Evolutionary conservation across 1,284 basidiomycete species (phyloP), one percentile per base, ranked within the genome.

Genomic region (Ganoderma leucocontextum): DNA sequence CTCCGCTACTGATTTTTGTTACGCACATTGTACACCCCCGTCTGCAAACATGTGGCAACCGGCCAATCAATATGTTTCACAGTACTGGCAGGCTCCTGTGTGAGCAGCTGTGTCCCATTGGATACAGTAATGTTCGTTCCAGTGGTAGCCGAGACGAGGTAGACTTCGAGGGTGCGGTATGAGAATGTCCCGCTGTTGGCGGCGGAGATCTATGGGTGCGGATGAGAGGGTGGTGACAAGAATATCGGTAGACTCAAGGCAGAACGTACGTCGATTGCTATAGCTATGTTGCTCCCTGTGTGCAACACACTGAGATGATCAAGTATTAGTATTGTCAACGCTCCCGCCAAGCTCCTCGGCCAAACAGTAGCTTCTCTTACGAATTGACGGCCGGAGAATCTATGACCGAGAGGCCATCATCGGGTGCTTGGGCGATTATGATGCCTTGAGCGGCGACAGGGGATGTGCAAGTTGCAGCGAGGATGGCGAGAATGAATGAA

Each of bases 21-120:
- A 73, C 82, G 68, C 66, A 86, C 86, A 72, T 88, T 88, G 71
- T 88, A 88, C 25, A 77, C 63, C 38, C 86, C 87, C n/a, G 79
- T 68, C 4, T 80, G 75, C 8, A 87, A 71, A 70, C 86, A 87
- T 4, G 75, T 73, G 0, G 86, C 83, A 29, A 88, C 77, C 4
- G 72, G 70, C 76, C 79, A 86, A 67, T 84, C 79, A 10, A 86
- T 73, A 73, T 87, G 85, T 68, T 85, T 84, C 63, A 88, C 86
- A 19, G 83, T 85, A 65, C 80, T 82, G 15, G 83, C 83, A 17
- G 74, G 75, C 71, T 86, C 84, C 61, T 81, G 77, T 4, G 74
- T 76, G 8, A 87, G 75, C 15, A 87, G 73, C 9, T 67, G 74
- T n/a, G 84, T 72, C 4, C 82, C 83, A 44, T 74, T 71, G 8